phyloP scores from a whole-genome alignment of 306 rosid genomes.

The Pterocarpus santalinus region DNA sequence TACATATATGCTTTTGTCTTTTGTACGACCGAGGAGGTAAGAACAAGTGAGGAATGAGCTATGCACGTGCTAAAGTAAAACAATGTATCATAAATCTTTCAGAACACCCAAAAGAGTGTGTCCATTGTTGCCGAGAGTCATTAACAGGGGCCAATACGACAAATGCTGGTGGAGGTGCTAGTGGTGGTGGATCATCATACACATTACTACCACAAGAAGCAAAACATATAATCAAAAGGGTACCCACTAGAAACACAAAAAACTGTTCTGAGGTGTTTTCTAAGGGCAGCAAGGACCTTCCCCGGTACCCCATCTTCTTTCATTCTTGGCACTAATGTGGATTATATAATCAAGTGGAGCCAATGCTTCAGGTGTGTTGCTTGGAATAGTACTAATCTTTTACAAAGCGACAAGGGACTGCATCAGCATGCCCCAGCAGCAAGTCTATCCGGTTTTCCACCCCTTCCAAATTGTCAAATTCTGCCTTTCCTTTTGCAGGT shows the following conservation, averaged over 20 bases:
- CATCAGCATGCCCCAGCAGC: conserved; percentile 44
- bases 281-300: conserved; percentile 35
- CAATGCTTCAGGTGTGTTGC: conserved; percentile 51
- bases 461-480: conserved; percentile 35
- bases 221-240: conserved; percentile 55
- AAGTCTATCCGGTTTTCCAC: conserved; percentile 14
- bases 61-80: conserved; percentile 55
- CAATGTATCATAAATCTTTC: conserved; percentile 39
- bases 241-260: conserved; percentile 48
- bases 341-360: conserved; percentile 47
- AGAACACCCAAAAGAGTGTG: conserved; percentile 53
- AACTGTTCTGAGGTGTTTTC: conserved; percentile 46
- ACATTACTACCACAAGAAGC: conserved; percentile 56
- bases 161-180: conserved; percentile 81
- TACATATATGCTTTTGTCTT: conserved; percentile 33
- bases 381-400: conserved; percentile 22
- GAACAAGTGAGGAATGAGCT: conserved; percentile 43
- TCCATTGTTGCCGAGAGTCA: conserved; percentile 50
- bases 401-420: conserved; percentile 40
- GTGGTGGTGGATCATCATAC: conserved; percentile 78
- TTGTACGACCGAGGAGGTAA: conserved; percentile 33
- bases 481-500: conserved; percentile 32
- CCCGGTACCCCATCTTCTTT: conserved; percentile 33
- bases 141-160: conserved; percentile 59
- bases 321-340: conserved; percentile 53